Base-by-base conservation (phyloP, 2,329 filamentous ascomycete genomes). In the Scedosporium aurantiacum region DNA sequence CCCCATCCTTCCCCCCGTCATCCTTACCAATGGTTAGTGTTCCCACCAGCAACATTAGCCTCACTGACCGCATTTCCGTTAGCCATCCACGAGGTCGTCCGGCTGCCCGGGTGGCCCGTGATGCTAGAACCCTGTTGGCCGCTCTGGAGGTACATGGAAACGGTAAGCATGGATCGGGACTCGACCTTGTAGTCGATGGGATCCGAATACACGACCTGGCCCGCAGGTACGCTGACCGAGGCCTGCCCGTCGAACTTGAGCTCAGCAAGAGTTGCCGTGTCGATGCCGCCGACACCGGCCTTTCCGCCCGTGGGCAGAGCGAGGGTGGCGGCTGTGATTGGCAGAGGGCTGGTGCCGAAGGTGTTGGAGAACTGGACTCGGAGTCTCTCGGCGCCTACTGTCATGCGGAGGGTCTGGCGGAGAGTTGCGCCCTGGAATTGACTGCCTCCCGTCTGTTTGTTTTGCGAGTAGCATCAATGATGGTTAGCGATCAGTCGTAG, bases 291-390 rank as follows among this genome's bases (percentile, higher is more conserved):
- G 1, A 78, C 76, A 4, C 83, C 84, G 10, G 81, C 78, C 4
- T 76, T 76, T 55, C 81, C 80, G 40, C 79, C 79, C 3, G 72
- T 67, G 0, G 86, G 79, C 0, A 85, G 72, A 0, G 83, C 82
- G 5, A 89, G 70, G 0, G 82, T 82, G 1, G 81, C 82, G 1
- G 78, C 77, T 0, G 81, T 84, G 65, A 89, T 81, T 54, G 81
- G 78, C 2, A 89, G 74, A 64, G 83, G 79, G 41, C 78, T 82
- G 1, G 76, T 70, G 2, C 86, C 85, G 65, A 89, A 88, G 0
- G 79, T 81, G 68, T 89, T 89, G 52, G 84, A 86, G 58, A 89
- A 76, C 55, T 82, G 81, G 41, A 89, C 71, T 8, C 86, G 82
- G 63, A 88, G 78, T 23, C 82, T 77, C 2, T 78, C 72, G 2